phyloP scores from a whole-genome alignment of 2,329 filamentous ascomycete genomes.

The Emmonsiellopsis sp. region DNA sequence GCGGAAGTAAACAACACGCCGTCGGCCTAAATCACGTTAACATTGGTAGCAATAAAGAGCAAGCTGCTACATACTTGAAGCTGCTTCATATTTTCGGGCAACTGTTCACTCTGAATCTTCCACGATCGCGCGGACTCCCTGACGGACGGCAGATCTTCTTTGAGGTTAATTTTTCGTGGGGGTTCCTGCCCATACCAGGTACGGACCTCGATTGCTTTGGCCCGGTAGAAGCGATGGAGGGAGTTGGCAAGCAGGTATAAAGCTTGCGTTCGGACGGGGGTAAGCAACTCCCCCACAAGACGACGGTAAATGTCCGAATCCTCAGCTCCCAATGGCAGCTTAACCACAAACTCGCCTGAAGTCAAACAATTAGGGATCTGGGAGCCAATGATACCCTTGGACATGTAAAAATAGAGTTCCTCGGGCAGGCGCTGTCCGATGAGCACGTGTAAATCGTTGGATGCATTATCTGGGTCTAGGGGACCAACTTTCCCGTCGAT shows the following conservation, averaged over 20 bases:
- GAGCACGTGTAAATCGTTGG: conserved; percentile 78
- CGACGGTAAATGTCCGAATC: conserved; percentile 70
- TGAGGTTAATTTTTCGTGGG: conserved; percentile 56
- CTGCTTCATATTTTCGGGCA: conserved; percentile 34
- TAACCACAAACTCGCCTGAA: conserved; percentile 65
- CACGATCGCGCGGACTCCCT: conserved; percentile 53
- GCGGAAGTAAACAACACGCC: conserved; percentile 24
- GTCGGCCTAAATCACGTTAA: conserved; percentile 6
- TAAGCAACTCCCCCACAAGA: conserved; percentile 64
- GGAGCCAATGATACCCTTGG: conserved; percentile 68
- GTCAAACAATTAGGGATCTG: conserved; percentile 75
- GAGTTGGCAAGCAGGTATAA: conserved; percentile 69
- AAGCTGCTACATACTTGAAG: conserved; percentile 11
- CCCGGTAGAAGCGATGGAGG: conserved; percentile 73
- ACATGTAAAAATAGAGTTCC: conserved; percentile 85
- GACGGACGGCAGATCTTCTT: conserved; percentile 40
- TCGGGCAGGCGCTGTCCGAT: conserved; percentile 82
- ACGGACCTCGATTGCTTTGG: conserved; percentile 65
- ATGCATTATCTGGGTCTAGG: conserved; percentile 62
- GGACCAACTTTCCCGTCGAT: conserved; percentile 68
- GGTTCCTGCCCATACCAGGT: conserved; percentile 71
- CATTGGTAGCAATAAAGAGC: background rate
- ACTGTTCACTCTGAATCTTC: conserved; percentile 55
- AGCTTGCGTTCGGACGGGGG: conserved; percentile 64
- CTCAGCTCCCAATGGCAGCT: conserved; percentile 77